Conservation (phyloP, 1,284 basidiomycete genomes). For the Apiotrichum montevideense region DNA sequence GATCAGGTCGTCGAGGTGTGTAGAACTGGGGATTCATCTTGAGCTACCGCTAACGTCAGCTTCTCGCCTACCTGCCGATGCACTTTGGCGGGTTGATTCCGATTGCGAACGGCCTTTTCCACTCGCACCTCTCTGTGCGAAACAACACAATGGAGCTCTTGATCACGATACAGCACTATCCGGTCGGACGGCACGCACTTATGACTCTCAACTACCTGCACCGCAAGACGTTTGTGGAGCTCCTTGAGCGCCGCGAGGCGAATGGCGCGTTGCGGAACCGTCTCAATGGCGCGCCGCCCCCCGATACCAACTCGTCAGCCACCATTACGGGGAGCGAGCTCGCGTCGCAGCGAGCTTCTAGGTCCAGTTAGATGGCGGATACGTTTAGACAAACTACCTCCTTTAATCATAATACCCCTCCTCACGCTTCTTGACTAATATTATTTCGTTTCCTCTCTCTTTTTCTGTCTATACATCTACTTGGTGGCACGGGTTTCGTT, state of each 20-base stretch:
- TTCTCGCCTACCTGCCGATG: slow-evolving; percentile 68
- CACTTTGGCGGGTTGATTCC: slow-evolving; percentile 78
- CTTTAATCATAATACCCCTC: background rate
- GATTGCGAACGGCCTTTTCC: slow-evolving; percentile 82
- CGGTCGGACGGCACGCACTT: slow-evolving; percentile 77
- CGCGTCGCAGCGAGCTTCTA: slow-evolving; percentile 5
- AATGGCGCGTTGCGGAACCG: slow-evolving; percentile 1
- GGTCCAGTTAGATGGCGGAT: background rate
- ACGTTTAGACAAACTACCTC: no score
- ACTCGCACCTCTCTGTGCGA: slow-evolving; percentile 68
- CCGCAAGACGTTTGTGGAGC: slow-evolving; percentile 48
- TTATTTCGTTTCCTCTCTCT: background rate
- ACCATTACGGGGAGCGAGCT: slow-evolving; percentile 10
- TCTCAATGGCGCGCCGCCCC: background rate
- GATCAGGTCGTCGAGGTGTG: slow-evolving; percentile 84
- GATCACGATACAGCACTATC: slow-evolving; percentile 65
- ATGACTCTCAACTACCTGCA: slow-evolving; percentile 86
- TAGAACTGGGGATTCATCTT: slow-evolving; percentile 1
- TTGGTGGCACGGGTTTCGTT: no score
- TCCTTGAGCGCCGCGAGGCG: slow-evolving; percentile 18
- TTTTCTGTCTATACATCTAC: no score
- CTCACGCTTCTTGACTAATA: background rate
- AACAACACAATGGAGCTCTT: slow-evolving; percentile 76
- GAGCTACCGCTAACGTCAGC: slow-evolving; percentile 49
- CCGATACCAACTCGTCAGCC: background rate